Conservation (phyloP, 2,329 filamentous ascomycete genomes). For the Colletotrichum sp. region DNA sequence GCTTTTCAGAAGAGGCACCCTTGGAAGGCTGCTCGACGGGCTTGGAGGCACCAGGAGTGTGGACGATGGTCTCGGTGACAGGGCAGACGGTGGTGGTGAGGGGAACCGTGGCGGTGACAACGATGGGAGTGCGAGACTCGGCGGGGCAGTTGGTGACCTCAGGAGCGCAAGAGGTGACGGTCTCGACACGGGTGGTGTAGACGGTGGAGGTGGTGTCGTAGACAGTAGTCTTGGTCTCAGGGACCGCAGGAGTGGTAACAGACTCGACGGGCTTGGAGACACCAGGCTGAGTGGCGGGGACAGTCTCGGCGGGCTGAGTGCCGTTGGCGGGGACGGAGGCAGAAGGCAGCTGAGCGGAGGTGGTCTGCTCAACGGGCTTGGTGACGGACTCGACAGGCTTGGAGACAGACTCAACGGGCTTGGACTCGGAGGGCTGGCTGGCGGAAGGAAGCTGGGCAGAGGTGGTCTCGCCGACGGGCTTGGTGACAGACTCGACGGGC, state of each 20-base stretch:
- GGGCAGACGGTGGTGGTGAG: constrained; percentile 67
- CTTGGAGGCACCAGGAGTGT: constrained; percentile 32
- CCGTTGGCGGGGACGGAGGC: background rate
- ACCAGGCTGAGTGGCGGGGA: constrained; percentile 12
- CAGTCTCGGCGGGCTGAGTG: constrained; percentile 6
- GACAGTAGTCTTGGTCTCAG: constrained; percentile 29
- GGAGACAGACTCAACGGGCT: background rate
- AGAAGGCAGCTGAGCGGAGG: constrained; percentile 9
- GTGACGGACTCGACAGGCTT: constrained; percentile 8
- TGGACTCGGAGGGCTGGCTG: constrained; percentile 6
- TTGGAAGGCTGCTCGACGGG: constrained; percentile 17
- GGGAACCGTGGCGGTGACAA: constrained; percentile 59
- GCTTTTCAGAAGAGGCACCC: constrained; percentile 18
- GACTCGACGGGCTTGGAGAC: background rate
- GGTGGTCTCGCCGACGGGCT: constrained; percentile 16
- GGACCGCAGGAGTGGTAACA: constrained; percentile 22
- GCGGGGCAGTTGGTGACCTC: constrained; percentile 57
- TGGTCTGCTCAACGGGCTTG: constrained; percentile 23
- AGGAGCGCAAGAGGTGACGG: constrained; percentile 54
- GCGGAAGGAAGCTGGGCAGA: constrained; percentile 5
- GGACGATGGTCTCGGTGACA: constrained; percentile 58
- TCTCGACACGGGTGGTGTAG: constrained; percentile 53
- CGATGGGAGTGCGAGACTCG: constrained; percentile 43
- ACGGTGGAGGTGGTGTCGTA: constrained; percentile 54
- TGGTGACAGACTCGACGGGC: constrained; percentile 13